A percentile compares a stretch with the other conserved stretches of the same genome.
Evolutionary conservation across 768 basidiomycete genomes (phyloP).

Genomic region (Mycena epipterygia): DNA sequence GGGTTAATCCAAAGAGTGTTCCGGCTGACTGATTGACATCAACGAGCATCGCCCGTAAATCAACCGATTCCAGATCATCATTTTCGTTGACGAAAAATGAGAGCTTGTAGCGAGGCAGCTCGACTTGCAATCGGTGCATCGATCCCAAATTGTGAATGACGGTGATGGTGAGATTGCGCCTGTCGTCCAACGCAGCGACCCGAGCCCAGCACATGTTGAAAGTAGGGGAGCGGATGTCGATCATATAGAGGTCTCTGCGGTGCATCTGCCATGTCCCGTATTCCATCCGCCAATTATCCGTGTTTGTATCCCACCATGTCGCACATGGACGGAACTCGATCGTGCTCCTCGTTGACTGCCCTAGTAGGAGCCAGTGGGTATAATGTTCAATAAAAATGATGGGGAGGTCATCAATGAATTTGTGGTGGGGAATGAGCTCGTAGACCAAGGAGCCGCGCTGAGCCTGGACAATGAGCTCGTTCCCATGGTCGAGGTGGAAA

Average conservation of each 20-base stretch:
- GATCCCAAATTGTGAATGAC: background rate
- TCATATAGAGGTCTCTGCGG: constrained; percentile 18
- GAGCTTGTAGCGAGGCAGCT: constrained; percentile 57
- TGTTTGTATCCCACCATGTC: constrained; percentile 43
- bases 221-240: constrained; percentile 46
- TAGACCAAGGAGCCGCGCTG: constrained; percentile 32
- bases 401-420: constrained; percentile 48
- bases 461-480: constrained; percentile 49
- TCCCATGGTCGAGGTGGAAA: constrained; percentile 39
- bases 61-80: constrained; percentile 53
- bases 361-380: constrained; percentile 50
- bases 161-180: constrained; percentile 32
- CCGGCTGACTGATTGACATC: constrained; percentile 57
- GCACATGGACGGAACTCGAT: constrained; percentile 50
- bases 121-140: constrained; percentile 32
- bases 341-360: constrained; percentile 17
- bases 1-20: constrained; percentile 58
- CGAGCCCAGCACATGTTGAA: constrained; percentile 39
- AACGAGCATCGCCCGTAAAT: constrained; percentile 57
- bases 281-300: constrained; percentile 47
- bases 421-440: constrained; percentile 51
- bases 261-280: constrained; percentile 38
- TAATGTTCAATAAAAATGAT: constrained; percentile 43
- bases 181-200: constrained; percentile 38
- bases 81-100: constrained; percentile 54